Percentiles rank a stretch among this genome's conserved stretches.
Conservation (phyloP, 108 stramenopile genomes). For the Nitzschia putrida region DNA sequence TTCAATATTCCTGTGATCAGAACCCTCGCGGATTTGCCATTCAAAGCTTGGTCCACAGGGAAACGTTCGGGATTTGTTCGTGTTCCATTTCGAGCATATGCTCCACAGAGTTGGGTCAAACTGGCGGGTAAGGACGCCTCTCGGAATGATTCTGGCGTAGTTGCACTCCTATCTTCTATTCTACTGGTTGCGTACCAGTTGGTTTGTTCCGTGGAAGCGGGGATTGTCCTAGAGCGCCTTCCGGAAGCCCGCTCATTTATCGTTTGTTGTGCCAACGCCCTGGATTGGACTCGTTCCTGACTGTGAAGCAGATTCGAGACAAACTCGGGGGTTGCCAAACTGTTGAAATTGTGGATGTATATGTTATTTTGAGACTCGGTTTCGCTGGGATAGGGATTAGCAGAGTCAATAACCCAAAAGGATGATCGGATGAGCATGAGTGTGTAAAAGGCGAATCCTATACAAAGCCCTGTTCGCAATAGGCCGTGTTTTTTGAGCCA, state of each 20-base stretch:
- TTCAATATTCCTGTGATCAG: slow-evolving; percentile 77
- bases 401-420: not conserved
- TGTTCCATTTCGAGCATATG: slow-evolving; percentile 31
- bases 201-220: not conserved
- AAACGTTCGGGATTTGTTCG: slow-evolving; percentile 26
- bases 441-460: not conserved
- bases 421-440: not conserved
- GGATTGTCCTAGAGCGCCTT: not conserved
- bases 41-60: slow-evolving; percentile 25
- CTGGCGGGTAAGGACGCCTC: no score
- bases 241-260: not conserved
- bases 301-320: not conserved
- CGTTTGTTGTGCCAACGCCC: not conserved
- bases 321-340: not conserved
- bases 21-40: slow-evolving; percentile 42
- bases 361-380: no score
- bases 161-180: not conserved
- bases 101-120: slow-evolving; percentile 42
- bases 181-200: not conserved
- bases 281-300: slow-evolving; percentile 2
- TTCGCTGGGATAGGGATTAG: no score
- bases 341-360: no score
- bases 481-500: not conserved
- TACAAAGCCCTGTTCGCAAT: not conserved
- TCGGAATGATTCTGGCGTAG: not conserved